These are phyloP conservation scores for Quercus lobata DNA, from an alignment of 331 rosid genomes.

Conservation along the genomic window DNA sequence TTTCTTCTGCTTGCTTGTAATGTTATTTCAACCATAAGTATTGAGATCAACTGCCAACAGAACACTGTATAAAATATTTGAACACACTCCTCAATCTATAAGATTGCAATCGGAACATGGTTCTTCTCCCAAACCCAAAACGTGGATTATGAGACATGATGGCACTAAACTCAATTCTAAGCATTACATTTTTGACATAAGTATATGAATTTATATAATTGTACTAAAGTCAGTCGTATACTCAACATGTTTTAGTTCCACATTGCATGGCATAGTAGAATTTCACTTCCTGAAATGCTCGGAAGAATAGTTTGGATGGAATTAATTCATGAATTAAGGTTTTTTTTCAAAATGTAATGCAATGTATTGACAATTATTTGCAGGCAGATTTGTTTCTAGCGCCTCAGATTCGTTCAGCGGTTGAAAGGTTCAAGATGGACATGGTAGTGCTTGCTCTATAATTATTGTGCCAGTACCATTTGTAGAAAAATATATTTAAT, in stretches of 20 bases:
- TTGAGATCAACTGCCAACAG: not conserved
- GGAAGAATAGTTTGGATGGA: not conserved
- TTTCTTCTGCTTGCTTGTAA: not conserved
- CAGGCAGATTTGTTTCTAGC: constrained; percentile 88
- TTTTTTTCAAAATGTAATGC: not conserved
- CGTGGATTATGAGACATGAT: constrained; percentile 4
- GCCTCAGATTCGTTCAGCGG: constrained; percentile 54
- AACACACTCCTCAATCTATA: not conserved
- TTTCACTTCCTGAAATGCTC: not conserved
- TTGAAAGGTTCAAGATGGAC: constrained; percentile 40
- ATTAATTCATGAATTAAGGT: not conserved
- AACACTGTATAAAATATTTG: not conserved
- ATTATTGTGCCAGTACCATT: not conserved
- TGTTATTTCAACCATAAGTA: not conserved
- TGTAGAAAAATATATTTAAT: not conserved
- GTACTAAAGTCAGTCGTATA: not conserved
- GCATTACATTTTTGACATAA: not conserved
- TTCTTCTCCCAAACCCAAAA: constrained; percentile 11
- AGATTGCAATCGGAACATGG: not conserved
- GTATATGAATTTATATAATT: not conserved
- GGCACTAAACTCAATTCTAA: constrained; percentile 1
- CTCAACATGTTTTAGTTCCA: not conserved
- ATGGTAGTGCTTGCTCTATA: constrained; percentile 41
- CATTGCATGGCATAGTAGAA: not conserved
- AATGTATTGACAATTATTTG: constrained; percentile 21